These are phyloP conservation scores for Pythium angustatum DNA, from an alignment of 352 stramenopile genomes.

Conservation along the genomic window DNA sequence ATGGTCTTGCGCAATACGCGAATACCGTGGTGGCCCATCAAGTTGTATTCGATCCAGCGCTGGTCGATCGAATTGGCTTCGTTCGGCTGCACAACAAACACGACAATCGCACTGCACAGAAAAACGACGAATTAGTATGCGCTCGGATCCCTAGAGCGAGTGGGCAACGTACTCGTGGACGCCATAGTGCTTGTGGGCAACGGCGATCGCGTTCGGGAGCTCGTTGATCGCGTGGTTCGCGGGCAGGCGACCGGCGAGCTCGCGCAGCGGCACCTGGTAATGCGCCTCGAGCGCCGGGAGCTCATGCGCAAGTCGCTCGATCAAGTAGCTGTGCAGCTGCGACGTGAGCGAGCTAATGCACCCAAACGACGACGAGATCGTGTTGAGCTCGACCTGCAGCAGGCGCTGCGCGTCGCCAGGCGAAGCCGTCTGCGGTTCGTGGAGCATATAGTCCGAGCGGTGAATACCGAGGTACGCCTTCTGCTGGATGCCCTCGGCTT, in stretches of 20 bases:
- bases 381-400: slow-evolving; percentile 98
- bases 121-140: not conserved
- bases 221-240: slow-evolving; percentile 68
- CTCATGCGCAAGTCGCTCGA: slow-evolving; percentile 48
- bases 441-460: slow-evolving; percentile 96
- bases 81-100: slow-evolving; percentile 92
- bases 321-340: slow-evolving; percentile 85
- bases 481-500: slow-evolving; percentile 71
- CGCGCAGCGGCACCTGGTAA: slow-evolving; percentile 42
- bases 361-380: slow-evolving; percentile 97
- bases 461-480: slow-evolving; percentile 89
- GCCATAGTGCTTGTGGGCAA: slow-evolving; percentile 70
- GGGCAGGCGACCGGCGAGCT: slow-evolving; percentile 54
- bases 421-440: slow-evolving; percentile 57
- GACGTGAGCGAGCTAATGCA: slow-evolving; percentile 93
- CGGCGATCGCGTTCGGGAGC: slow-evolving; percentile 64
- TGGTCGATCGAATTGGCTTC: slow-evolving; percentile 93
- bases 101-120: slow-evolving; percentile 65
- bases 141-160: not conserved
- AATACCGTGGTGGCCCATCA: slow-evolving; percentile 85
- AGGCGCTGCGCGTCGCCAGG: slow-evolving; percentile 59
- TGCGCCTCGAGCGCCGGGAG: slow-evolving; percentile 53
- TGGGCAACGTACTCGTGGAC: slow-evolving; percentile 53
- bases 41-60: slow-evolving; percentile 91
- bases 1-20: slow-evolving; percentile 78